Evolutionary conservation across 768 basidiomycete genomes (phyloP).

Genomic region (Podaxis pistillaris): DNA sequence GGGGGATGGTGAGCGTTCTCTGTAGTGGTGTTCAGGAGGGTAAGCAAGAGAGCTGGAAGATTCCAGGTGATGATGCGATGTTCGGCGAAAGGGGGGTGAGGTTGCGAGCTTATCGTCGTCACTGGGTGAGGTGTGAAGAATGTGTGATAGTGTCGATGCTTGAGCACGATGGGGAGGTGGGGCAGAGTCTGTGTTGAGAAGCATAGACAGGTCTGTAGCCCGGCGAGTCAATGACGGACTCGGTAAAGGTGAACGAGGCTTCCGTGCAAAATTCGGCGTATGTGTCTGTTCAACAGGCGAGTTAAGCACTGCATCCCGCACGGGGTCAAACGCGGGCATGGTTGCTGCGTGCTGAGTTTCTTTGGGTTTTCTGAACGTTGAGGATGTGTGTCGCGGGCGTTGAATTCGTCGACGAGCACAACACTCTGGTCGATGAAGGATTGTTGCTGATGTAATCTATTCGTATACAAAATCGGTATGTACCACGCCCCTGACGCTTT

Average conservation of each 20-base stretch:
- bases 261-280: slow-evolving; percentile 24
- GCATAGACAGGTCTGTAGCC: slow-evolving; percentile 74
- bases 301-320: slow-evolving; percentile 83
- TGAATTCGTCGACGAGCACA: slow-evolving; percentile 14
- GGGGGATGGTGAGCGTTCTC: slow-evolving; percentile 10
- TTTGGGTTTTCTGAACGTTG: neutral
- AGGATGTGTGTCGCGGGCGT: neutral
- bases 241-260: slow-evolving; percentile 35
- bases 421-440: slow-evolving; percentile 15
- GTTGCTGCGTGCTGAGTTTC: neutral
- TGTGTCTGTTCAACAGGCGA: slow-evolving; percentile 57
- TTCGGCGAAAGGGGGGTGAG: slow-evolving; percentile 28
- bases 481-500: neutral
- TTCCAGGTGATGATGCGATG: slow-evolving; percentile 18
- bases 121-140: slow-evolving; percentile 29
- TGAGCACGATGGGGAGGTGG: slow-evolving; percentile 19
- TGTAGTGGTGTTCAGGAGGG: slow-evolving; percentile 9
- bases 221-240: slow-evolving; percentile 55
- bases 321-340: slow-evolving; percentile 83
- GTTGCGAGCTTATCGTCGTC: slow-evolving; percentile 31
- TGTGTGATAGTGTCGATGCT: slow-evolving; percentile 45
- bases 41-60: slow-evolving; percentile 16
- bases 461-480: neutral
- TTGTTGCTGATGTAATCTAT: slow-evolving; percentile 26
- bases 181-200: slow-evolving; percentile 64